Evolutionary conservation across 345 rosid genomes (phyloP), one percentile per base, ranked within the genome.

Genomic region (Firmiana major): DNA sequence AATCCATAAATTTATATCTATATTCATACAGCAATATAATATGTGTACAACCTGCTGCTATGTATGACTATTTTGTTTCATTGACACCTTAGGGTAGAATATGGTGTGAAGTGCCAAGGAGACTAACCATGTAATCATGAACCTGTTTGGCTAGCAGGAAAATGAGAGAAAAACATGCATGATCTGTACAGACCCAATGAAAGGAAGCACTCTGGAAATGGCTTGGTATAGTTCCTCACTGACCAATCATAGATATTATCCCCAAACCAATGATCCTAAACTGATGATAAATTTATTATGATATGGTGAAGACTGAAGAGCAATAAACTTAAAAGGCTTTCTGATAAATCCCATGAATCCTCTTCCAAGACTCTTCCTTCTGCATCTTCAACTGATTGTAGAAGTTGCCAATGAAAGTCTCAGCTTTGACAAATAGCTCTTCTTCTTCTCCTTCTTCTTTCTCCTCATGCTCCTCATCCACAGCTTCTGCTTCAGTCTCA

Each of bases 361-460:
- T 85, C 79, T 84, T 83, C 88, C 87, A 87, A 3, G 90, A 91
- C 3, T 88, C 90, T 78, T 87, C 90, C 79, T 90, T 88, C 66
- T 91, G 93, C 88, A 89, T 86, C 89, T 88, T n/a, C n/a, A 91
- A 81, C 82, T 91, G 90, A 75, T 81, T 83, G 88, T 89, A 84
- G 55, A 91, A 91, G 71, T 88, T 88, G 5, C 90, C 90, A 3
- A 91, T 91, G 76, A 91, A 91, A 19, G 42, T 82, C 78, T 91
- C 93, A 19, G 92, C 84, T 85, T 91, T 88, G 7, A 83, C 77
- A 69, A 80, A 88, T 70, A 91, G 76, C 82, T 91, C 78, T 42
- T 75, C 87, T 40, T 57, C 87, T 7, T 71, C n/a, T n/a, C n/a
- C n/a, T n/a, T 91, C 78, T 42, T 75, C 87, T 40, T 57, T 86